These are phyloP conservation scores for Rhodofomes roseus DNA, from an alignment of 1,284 basidiomycete genomes.

Conservation along the genomic window DNA sequence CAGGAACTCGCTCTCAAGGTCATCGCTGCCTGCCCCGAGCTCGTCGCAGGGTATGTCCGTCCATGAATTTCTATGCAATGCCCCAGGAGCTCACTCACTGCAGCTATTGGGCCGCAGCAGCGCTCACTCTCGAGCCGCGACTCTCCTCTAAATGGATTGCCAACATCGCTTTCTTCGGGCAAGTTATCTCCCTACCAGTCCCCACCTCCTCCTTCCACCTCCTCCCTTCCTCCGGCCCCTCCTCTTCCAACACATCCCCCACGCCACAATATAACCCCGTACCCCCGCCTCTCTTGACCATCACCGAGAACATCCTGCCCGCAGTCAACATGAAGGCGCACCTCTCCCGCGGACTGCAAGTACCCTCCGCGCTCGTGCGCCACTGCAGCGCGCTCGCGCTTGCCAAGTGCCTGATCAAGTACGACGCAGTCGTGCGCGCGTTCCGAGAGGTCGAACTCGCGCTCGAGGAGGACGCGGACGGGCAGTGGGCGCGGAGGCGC, in stretches of 20 bases:
- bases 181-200: conserved; percentile 72
- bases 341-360: conserved; percentile 77
- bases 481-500: conserved; percentile 64
- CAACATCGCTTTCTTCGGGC: conserved; percentile 79
- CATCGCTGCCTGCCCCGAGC: conserved; percentile 78
- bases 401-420: conserved; percentile 70
- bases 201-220: conserved; percentile 65
- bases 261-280: conserved; percentile 49
- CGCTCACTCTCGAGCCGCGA: conserved; percentile 81
- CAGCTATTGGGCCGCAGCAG: conserved; percentile 77
- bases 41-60: conserved; percentile 64
- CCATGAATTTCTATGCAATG: not conserved
- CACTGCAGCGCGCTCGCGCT: conserved; percentile 79
- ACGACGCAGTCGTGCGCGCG: conserved; percentile 47
- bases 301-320: conserved; percentile 78
- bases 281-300: conserved; percentile 66
- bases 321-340: conserved; percentile 64
- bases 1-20: conserved; percentile 84
- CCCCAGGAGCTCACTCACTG: conserved; percentile 2
- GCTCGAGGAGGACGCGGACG: conserved; percentile 64
- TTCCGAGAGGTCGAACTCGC: conserved; percentile 50
- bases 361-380: conserved; percentile 71
- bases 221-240: conserved; percentile 19
- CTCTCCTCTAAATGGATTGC: conserved; percentile 88
- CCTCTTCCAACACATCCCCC: conserved; percentile 14